These are phyloP conservation scores for Lumnitzera littorea DNA, from an alignment of 345 rosid genomes.

Conservation along the genomic window DNA sequence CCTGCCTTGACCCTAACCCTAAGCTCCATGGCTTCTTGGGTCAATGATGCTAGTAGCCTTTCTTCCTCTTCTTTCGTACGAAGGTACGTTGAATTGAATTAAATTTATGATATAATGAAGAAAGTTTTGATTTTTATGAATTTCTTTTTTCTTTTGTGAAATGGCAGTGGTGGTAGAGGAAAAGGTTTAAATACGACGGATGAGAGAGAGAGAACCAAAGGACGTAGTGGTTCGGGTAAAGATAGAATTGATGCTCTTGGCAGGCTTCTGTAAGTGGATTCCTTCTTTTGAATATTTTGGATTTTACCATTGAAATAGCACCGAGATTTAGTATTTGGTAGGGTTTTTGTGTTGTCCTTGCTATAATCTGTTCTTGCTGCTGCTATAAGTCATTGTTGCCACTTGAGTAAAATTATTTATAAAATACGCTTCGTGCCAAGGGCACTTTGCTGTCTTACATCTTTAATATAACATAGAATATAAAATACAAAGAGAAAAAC, in stretches of 20 bases:
- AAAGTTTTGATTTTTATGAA: background rate
- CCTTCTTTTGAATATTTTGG: background rate
- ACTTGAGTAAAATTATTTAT: too few relatives aligned
- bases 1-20: background rate
- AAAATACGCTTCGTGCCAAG: too few relatives aligned
- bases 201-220: slow-evolving; percentile 38
- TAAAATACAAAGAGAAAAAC: too few relatives aligned
- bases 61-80: slow-evolving; percentile 25
- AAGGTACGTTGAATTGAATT: slow-evolving; percentile 21
- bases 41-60: slow-evolving; percentile 2
- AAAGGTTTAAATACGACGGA: slow-evolving; percentile 28
- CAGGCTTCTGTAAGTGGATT: slow-evolving; percentile 60
- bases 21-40: slow-evolving; percentile 6
- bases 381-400: too few relatives aligned
- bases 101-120: background rate
- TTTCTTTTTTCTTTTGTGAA: background rate
- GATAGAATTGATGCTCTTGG: slow-evolving; percentile 85
- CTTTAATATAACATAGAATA: too few relatives aligned
- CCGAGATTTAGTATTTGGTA: too few relatives aligned
- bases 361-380: too few relatives aligned
- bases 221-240: slow-evolving; percentile 37
- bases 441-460: too few relatives aligned
- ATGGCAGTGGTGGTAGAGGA: slow-evolving; percentile 41
- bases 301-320: too few relatives aligned
- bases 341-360: too few relatives aligned